Evolutionary conservation across 2,329 filamentous ascomycete genomes (phyloP).

Genomic region (Hawksworthiomyces lignivorus): DNA sequence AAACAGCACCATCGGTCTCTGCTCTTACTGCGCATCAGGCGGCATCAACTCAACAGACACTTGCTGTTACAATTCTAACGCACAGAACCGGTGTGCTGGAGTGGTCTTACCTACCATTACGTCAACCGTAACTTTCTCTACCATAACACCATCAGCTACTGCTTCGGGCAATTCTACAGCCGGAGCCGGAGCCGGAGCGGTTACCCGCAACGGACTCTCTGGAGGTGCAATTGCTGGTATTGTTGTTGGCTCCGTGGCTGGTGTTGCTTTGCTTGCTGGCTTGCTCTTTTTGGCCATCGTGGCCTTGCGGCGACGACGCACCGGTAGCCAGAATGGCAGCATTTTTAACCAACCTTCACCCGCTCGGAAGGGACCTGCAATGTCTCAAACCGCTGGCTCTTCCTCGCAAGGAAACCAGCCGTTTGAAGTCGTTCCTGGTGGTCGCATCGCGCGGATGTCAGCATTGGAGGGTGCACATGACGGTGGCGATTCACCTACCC

Average conservation of each 20-base stretch:
- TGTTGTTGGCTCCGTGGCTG: slow-evolving; percentile 71
- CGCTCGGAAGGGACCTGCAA: slow-evolving; percentile 41
- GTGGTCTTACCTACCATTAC: slow-evolving; percentile 74
- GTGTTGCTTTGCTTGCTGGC: slow-evolving; percentile 59
- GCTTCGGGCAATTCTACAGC: slow-evolving; percentile 32
- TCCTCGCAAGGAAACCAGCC: slow-evolving; percentile 9
- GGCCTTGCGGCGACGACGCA: slow-evolving; percentile 41
- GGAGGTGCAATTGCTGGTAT: slow-evolving; percentile 89
- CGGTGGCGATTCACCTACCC: slow-evolving; percentile 52
- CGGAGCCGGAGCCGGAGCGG: slow-evolving; percentile 20
- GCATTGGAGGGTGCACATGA: slow-evolving; percentile 65
- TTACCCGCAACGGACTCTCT: slow-evolving; percentile 44
- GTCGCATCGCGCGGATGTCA: slow-evolving; percentile 91
- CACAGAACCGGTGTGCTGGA: slow-evolving; percentile 62
- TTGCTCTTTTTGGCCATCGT: slow-evolving; percentile 62
- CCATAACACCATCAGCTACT: slow-evolving; percentile 36
- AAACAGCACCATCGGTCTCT: slow-evolving; percentile 65
- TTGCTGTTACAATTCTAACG: slow-evolving; percentile 79
- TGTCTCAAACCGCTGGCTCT: slow-evolving; percentile 25
- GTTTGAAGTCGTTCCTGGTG: slow-evolving; percentile 73
- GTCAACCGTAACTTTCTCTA: slow-evolving; percentile 57
- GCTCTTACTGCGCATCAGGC: slow-evolving; percentile 75
- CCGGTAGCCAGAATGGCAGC: slow-evolving; percentile 56
- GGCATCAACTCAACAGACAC: slow-evolving; percentile 90
- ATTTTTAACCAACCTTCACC: slow-evolving; percentile 88